phyloP scores from a whole-genome alignment of 2,329 filamentous ascomycete species.

The Myotisia sp. region DNA sequence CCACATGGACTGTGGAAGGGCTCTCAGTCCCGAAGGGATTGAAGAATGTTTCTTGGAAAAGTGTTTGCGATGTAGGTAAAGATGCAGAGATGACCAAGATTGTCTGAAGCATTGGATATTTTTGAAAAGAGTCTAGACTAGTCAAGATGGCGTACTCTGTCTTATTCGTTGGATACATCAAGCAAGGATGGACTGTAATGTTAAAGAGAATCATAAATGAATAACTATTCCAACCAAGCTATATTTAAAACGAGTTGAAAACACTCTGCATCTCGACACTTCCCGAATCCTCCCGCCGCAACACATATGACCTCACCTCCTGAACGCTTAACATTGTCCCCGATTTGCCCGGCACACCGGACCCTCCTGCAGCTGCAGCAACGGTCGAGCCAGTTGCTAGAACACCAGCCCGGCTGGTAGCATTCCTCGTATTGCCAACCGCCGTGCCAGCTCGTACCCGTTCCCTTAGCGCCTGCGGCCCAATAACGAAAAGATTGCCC shows the following conservation, averaged over 20 bases:
- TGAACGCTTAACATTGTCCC: slow-evolving; percentile 34
- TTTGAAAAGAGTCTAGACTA: too few species aligned
- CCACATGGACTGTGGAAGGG: slow-evolving; percentile 17
- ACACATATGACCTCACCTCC: slow-evolving; percentile 65
- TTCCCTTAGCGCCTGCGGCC: slow-evolving; percentile 61
- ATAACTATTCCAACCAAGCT: neutral
- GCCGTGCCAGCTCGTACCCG: slow-evolving; percentile 43
- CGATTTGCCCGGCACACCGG: slow-evolving; percentile 35
- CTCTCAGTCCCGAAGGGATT: slow-evolving; percentile 15
- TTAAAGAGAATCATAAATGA: too few species aligned
- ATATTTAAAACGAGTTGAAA: slow-evolving; percentile 46
- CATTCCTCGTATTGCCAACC: slow-evolving; percentile 23
- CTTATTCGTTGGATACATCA: too few species aligned
- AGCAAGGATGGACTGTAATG: too few species aligned
- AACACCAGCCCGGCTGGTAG: slow-evolving; percentile 36
- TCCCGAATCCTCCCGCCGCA: slow-evolving; percentile 68
- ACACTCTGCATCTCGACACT: slow-evolving; percentile 73
- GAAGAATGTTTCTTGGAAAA: slow-evolving; percentile 12
- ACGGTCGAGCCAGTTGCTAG: slow-evolving; percentile 17
- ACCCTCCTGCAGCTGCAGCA: slow-evolving; percentile 19
- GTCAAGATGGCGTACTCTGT: too few species aligned
- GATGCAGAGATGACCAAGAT: too few species aligned
- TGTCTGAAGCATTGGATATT: too few species aligned
- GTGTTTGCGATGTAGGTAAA: slow-evolving; percentile 12
- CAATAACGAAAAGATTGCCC: slow-evolving; percentile 89